Evolutionary conservation across 2,329 filamentous ascomycete genomes (phyloP).

Genomic region (Exophiala sideris): DNA sequence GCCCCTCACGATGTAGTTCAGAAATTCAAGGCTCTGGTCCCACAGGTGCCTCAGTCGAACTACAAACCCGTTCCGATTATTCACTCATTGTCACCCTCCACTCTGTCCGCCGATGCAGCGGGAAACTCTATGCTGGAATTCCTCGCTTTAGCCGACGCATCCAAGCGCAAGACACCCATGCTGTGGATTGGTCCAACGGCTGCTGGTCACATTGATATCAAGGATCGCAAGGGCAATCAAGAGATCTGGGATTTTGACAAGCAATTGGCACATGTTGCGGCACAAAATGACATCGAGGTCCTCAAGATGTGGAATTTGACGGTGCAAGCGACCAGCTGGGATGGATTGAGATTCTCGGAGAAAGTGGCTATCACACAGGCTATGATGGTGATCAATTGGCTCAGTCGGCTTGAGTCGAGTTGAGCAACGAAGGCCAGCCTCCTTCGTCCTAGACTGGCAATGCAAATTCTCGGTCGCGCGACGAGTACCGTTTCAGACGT

Average conservation of each 20-base stretch:
- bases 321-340: slow-evolving; percentile 38
- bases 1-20: slow-evolving; percentile 30
- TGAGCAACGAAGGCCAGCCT: neutral
- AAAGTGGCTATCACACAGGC: slow-evolving; percentile 43
- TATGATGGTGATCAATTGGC: slow-evolving; percentile 40
- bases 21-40: slow-evolving; percentile 34
- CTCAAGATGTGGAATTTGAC: slow-evolving; percentile 46
- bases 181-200: slow-evolving; percentile 43
- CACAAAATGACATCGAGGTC: slow-evolving; percentile 38
- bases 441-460: too few relatives aligned
- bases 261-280: slow-evolving; percentile 35
- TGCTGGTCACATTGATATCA: slow-evolving; percentile 36
- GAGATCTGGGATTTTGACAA: slow-evolving; percentile 41
- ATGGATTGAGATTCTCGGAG: slow-evolving; percentile 39
- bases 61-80: slow-evolving; percentile 43
- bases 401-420: slow-evolving; percentile 19
- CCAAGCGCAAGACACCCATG: slow-evolving; percentile 40
- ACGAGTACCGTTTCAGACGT: too few relatives aligned
- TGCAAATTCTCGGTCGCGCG: too few relatives aligned
- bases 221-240: slow-evolving; percentile 33
- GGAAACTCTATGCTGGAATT: slow-evolving; percentile 40
- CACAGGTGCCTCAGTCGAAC: slow-evolving; percentile 28
- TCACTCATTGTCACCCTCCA: slow-evolving; percentile 37
- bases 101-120: slow-evolving; percentile 32
- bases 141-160: slow-evolving; percentile 35